Evolutionary conservation across 345 rosid genomes (phyloP), one percentile per base, ranked within the genome.

Genomic region (Murraya paniculata): DNA sequence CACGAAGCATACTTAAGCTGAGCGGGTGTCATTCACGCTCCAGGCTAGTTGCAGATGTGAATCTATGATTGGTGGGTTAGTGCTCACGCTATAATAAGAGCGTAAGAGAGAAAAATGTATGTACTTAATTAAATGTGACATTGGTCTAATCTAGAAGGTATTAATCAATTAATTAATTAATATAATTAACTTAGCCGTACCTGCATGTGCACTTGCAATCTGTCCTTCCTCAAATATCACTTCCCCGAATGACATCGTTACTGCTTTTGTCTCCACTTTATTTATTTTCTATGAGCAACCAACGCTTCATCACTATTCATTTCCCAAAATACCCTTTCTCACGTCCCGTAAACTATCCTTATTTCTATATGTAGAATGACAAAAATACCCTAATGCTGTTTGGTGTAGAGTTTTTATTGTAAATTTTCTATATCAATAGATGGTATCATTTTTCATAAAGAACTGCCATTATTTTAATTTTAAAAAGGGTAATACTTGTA

Each of bases 161-260:
- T 45, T 45, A 13, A 45, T 33, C 4, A 33, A 2, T 11, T 45
- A 45, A 13, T 45, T 45, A 45, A 0, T 45, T 0, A 18, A 1
- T 18, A 50, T 53, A 53, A 1, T 4, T 53, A 30, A 65, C 18
- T 21, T 11, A 62, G 25, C 76, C 78, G 82, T 79, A 79, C 82
- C 38, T 1, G n/a, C 57, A 58, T 67, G 78, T 67, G 56, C 74
- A 41, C 74, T 74, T 80, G n/a, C 7, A 66, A 66, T 74, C 70
- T 68, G 78, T 68, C 78, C 82, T 74, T 74, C 79, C 79, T 75
- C 75, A 13, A 13, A 48, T 69, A 45, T 50, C 21, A 74, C 82
- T 69, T 62, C 82, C 78, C 79, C 75, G 19, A 27, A 74, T 67
- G 31, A 21, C 28, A 64, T 10, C 30, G 11, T 48, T 36, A 60